Evolutionary conservation across 2,329 filamentous ascomycete species (phyloP), one percentile per base, ranked within the genome.

Genomic region (Sordariomycetes sp.): DNA sequence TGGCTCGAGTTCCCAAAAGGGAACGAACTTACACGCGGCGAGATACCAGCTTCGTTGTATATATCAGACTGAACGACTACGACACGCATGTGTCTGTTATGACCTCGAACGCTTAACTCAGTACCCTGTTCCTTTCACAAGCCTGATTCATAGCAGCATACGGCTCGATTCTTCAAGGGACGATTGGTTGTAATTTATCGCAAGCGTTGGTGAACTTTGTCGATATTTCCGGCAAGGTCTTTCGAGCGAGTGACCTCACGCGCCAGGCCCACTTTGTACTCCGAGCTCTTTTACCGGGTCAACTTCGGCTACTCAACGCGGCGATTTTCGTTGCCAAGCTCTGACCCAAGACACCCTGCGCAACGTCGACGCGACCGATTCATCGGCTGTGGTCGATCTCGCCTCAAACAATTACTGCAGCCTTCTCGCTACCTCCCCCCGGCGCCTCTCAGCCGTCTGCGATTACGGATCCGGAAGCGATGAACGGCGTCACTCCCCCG

Each of bases 401-500:
- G 45, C 45, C 45, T 50, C 12, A 50, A 50, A 24, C 45, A 50
- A 22, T 7, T 24, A 20, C 45, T 50, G 45, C 45, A 50, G 45
- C 45, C 24, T 50, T 13, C 45, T 20, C 45, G 45, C 20, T 20
- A 24, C 20, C 10, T 22, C 24, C 24, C 45, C n/a, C n/a, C n/a
- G n/a, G n/a, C 45, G n/a, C 22, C 20, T 22, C 22, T 22, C 24
- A 24, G 3, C 12, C 22, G 20, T 20, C 22, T 10, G 45, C 45
- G 20, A 8, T 10, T 3, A 13, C 45, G 22, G 24, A 22, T 15
- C 42, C 13, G 45, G 42, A 54, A 56, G 68, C 68, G 60, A 87
- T 87, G 82, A 86, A 81, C 68, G 80, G 78, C 60, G 73, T 73
- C 63, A 73, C 73, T 58, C 51, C 56, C 8, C 70, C 72, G 57